Evolutionary conservation across 768 basidiomycete genomes (phyloP), one percentile per base, ranked within the genome.

Genomic region (Phaeotremella fagi): DNA sequence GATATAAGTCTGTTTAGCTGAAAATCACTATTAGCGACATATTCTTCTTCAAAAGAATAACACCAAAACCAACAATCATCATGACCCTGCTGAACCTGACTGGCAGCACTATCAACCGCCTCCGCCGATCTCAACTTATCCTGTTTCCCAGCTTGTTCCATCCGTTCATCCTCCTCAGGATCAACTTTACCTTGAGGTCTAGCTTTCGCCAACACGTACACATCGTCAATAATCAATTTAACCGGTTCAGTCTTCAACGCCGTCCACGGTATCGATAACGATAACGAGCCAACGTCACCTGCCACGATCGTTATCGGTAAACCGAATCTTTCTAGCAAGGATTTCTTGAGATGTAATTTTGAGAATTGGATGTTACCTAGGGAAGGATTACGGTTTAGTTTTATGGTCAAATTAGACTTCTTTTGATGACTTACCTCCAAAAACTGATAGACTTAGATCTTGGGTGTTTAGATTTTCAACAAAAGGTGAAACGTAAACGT

Each of bases 401-500:
- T n/a, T n/a, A n/a, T n/a, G n/a, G n/a, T n/a, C n/a, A n/a, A n/a
- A n/a, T n/a, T 23, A 37, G 23, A 29, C 5, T 15, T 20, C 26
- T 43, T 14, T 27, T 9, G 3, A 55, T 36, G 45, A 52, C 60
- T 38, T 36, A 66, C 67, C 66, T 5, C 63, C 59, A 47, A 61
- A 66, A 25, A 71, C 51, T 3, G 64, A 90, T 79, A 94, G 86
- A 69, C 91, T 91, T 45, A 98, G 86, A 75, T 92, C 89, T 71
- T 89, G 86, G 72, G 90, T 82, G 74, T 97, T 91, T 73, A 99
- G 77, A 70, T 97, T 94, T 78, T 91, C 90, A 60, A 97, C 86
- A 81, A 97, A 97, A 0, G 90, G 91, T 24, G 88, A 88, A 45
- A 95, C 83, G 59, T 91, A 87, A 60, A 87, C 83, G 73, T 92